Conservation (phyloP, 2,329 filamentous ascomycete species). For the Colletotrichum sp. region DNA sequence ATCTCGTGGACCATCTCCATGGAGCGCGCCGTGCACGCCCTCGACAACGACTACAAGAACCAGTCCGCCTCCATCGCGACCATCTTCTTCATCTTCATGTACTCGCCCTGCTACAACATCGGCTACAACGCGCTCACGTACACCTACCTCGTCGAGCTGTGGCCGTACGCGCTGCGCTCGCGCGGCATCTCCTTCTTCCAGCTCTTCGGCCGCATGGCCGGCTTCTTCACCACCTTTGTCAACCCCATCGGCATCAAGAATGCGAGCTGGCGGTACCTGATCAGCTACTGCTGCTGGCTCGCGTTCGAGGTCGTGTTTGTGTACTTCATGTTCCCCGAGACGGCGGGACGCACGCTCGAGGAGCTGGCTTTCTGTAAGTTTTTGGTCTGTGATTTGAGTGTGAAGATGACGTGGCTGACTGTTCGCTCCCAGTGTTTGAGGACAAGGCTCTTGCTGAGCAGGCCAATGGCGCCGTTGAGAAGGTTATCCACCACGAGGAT, state of each 20-base stretch:
- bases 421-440: constrained; percentile 30
- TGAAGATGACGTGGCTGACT: background rate
- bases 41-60: constrained; percentile 30
- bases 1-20: constrained; percentile 56
- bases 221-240: constrained; percentile 25
- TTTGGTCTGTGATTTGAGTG: too few species aligned
- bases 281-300: constrained; percentile 28
- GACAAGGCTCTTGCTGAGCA: constrained; percentile 32
- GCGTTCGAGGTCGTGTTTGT: constrained; percentile 51
- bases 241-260: constrained; percentile 23
- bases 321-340: constrained; percentile 82
- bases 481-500: constrained; percentile 29
- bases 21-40: constrained; percentile 40
- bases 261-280: constrained; percentile 20
- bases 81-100: constrained; percentile 63
- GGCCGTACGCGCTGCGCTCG: constrained; percentile 61
- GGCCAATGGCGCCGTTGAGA: constrained; percentile 31
- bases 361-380: constrained; percentile 45
- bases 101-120: constrained; percentile 62
- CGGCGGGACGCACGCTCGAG: constrained; percentile 76
- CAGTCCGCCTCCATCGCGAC: constrained; percentile 39
- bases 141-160: constrained; percentile 65
- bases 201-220: constrained; percentile 20
- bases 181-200: constrained; percentile 55
- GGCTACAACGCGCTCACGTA: constrained; percentile 67